Evolutionary conservation across 2,329 filamentous ascomycete species (phyloP), one percentile per base, ranked within the genome.

Genomic region (Fusarium praegraminearum): DNA sequence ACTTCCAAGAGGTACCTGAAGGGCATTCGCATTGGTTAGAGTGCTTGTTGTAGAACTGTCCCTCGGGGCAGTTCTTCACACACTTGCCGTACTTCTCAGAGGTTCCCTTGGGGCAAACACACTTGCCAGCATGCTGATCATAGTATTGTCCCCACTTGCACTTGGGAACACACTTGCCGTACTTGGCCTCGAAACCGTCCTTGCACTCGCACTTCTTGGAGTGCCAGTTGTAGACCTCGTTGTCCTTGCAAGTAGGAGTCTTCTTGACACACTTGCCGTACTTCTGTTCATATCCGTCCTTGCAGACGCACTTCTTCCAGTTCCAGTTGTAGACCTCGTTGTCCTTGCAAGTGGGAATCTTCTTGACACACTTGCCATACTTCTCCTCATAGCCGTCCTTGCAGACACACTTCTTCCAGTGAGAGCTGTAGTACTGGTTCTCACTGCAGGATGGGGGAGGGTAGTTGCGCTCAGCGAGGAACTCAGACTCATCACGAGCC

Each of bases 151-250:
- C 65, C 3, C 46, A 2, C 3, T 61, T 41, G 10, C 64, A 68
- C 35, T 57, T 47, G 33, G 50, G 45, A 20, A 47, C 57, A 33
- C 70, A 72, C n/a, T 61, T 51, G 57, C 67, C 64, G 18, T 70
- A 71, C 32, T 41, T 33, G 30, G 61, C 45, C 40, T 67, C 57
- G 45, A 50, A 62, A 3, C 57, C 67, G 1, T 57, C 22, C 16
- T 67, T 62, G n/a, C 67, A 70, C 26, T 45, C 41, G 12, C 65
- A 68, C 45, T 68, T 69, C 36, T 57, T 49, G 49, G 30, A 11
- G 18, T 65, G 12, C 55, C 30, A 24, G 22, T 58, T 4, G 36
- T 46, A 64, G 16, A 33, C 35, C 16, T 61, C 18, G 6, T 56
- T 56, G 20, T 61, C 38, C 30, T 69, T 52, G 41, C 67, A 70